Percentiles rank a stretch among this genome's conserved stretches.
Evolutionary conservation across 2,329 filamentous ascomycete genomes (phyloP).

Genomic region (Myriosclerotinia scirpicola): DNA sequence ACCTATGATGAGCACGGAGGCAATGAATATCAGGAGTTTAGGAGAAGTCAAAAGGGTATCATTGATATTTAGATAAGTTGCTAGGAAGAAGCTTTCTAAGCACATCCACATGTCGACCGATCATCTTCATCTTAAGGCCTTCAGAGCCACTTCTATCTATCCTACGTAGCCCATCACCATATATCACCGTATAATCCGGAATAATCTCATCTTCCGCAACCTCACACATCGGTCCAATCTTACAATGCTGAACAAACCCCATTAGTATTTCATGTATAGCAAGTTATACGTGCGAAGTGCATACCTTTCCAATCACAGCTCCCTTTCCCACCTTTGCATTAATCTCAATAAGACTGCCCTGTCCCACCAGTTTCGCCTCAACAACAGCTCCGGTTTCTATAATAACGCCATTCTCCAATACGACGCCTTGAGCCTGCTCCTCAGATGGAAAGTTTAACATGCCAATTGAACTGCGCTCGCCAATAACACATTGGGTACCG

Average conservation of each 20-base stretch:
- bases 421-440: constrained; percentile 43
- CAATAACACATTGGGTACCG: constrained; percentile 78
- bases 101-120: constrained; percentile 68
- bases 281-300: constrained; percentile 26
- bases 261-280: constrained; percentile 10
- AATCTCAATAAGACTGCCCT: constrained; percentile 61
- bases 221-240: constrained; percentile 63
- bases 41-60: constrained; percentile 23
- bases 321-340: constrained; percentile 60
- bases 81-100: constrained; percentile 66
- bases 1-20: constrained; percentile 8
- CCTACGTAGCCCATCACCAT: constrained; percentile 60
- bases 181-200: constrained; percentile 68
- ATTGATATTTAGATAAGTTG: constrained; percentile 46
- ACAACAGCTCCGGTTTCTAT: constrained; percentile 60
- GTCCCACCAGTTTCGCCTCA: constrained; percentile 52
- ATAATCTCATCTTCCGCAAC: constrained; percentile 59
- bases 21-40: constrained; percentile 17
- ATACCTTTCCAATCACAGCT: constrained; percentile 62
- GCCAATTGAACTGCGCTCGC: constrained; percentile 65
- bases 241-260: constrained; percentile 57
- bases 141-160: constrained; percentile 60
- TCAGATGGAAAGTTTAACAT: constrained; percentile 41
- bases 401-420: constrained; percentile 60
- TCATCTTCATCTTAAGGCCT: constrained; percentile 61